Conservation (phyloP, 106 monocot species). For the Dendrobium officinale region DNA sequence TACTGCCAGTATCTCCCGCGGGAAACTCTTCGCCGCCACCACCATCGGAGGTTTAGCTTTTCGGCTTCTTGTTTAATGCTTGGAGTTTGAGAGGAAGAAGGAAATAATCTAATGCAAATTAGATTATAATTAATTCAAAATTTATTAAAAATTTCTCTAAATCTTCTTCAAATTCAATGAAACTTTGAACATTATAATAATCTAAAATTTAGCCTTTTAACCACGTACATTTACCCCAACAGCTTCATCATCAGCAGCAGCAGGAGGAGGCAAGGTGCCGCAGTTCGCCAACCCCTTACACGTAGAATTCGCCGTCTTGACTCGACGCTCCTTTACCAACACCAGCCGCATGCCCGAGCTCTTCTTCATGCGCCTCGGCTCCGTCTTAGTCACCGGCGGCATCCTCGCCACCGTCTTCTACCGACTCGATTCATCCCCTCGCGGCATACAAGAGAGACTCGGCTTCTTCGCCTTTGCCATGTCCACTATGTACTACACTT, state of each 20-base stretch:
- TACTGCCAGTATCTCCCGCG: conserved; percentile 55
- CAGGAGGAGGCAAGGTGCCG: conserved; percentile 15
- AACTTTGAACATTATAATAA: too few species aligned
- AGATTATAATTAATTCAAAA: too few species aligned
- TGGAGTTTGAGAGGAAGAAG: too few species aligned
- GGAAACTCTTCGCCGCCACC: conserved; percentile 52
- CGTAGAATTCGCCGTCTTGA: conserved; percentile 42
- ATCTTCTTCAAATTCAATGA: too few species aligned
- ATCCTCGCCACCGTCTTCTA: conserved; percentile 75
- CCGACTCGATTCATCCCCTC: conserved; percentile 63
- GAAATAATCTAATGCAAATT: too few species aligned
- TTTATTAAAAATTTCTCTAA: too few species aligned
- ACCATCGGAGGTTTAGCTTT: too few species aligned
- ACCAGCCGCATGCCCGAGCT: conserved; percentile 48
- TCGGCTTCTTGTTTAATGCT: too few species aligned
- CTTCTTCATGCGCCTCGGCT: conserved; percentile 23
- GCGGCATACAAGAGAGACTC: conserved; percentile 55
- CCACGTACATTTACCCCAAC: too few species aligned
- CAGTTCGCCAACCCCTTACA: conserved; percentile 57
- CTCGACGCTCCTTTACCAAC: conserved; percentile 41
- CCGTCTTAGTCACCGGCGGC: conserved; percentile 52
- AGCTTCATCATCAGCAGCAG: neutral
- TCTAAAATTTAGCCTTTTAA: too few species aligned
- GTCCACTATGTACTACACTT: conserved; percentile 74
- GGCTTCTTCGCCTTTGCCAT: conserved; percentile 84